Base-by-base conservation (phyloP, 2,329 filamentous ascomycete genomes). In the Trichophyton benhamiae region DNA sequence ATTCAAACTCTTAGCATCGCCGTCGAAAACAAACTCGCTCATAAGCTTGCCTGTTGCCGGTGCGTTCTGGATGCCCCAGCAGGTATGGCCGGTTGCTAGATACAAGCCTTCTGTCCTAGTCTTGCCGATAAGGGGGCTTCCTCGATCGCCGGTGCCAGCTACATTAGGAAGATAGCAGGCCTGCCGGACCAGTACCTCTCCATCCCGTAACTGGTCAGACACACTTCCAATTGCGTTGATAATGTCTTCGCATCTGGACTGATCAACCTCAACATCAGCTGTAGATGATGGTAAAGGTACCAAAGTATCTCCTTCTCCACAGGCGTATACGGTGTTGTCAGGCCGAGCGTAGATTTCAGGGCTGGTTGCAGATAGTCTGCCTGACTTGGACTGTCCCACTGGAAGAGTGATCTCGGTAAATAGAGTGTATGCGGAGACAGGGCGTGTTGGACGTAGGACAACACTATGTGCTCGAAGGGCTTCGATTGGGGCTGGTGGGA, bases 21-120 rank as follows among this genome's bases (percentile, higher is more conserved):
- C 88, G 60, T 91, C 88, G 68, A 91, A 84, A 1, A 94, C 76
- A 74, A 88, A 84, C 73, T 92, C 88, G 42, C 87, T 87, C 78
- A 94, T 87, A 44, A 92, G 72, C 74, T 86, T 89, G 3, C 89
- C 89, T 6, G 92, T 97, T 1, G 82, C 94, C 0, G 92, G 91
- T 0, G 86, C 90, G 76, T 99, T 97, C 76, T 97, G 92, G 22
- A 99, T 96, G 0, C 94, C 94, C 94, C 94, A 99, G 76, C 92
- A 97, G 1, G 91, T 96, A 77, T 99, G 94, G 0, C 94, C 94
- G 0, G 89, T 82, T 0, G 94, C 94, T 63, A 97, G 79, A 72
- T 87, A 86, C 49, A 97, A 69, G 0, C 91, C 91, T 5, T 84
- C 82, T 0, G 87, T 83, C 1, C 82, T 81, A 6, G 91, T 91